These are phyloP conservation scores for Trichophyton mentagrophytes DNA, from an alignment of 2,329 filamentous ascomycete species.

Conservation along the genomic window DNA sequence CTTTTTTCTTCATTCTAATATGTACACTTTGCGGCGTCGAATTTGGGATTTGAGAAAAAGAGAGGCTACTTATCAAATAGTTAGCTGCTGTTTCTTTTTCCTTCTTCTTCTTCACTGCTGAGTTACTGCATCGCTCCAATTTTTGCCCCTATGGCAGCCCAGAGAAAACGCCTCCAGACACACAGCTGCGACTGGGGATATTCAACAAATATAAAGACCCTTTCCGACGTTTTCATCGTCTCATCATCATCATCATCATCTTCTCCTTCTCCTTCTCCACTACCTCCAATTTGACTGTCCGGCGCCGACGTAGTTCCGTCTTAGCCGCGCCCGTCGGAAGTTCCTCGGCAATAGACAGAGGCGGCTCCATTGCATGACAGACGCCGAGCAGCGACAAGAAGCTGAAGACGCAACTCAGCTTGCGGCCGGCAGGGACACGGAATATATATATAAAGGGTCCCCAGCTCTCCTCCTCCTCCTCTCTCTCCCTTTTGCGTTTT, in stretches of 20 bases:
- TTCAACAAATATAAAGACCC: neutral
- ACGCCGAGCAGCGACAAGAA: too few species aligned
- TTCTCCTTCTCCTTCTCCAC: too few species aligned
- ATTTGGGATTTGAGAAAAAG: conserved; percentile 23
- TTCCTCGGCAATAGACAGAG: neutral
- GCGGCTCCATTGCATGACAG: neutral
- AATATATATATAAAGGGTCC: neutral
- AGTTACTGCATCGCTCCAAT: conserved; percentile 25
- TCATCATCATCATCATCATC: neutral
- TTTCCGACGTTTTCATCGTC: neutral
- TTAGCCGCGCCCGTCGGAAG: neutral
- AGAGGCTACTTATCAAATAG: conserved; percentile 23
- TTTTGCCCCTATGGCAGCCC: conserved; percentile 29
- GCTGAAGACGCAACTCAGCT: neutral
- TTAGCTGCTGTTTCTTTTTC: conserved; percentile 20
- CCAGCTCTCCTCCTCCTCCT: too few species aligned
- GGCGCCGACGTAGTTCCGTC: neutral
- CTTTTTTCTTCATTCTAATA: conserved; percentile 15
- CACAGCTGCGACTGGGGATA: neutral
- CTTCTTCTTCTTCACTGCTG: conserved; percentile 19
- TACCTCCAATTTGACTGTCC: too few species aligned
- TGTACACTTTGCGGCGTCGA: conserved; percentile 22
- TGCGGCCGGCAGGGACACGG: neutral
- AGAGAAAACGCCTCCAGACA: conserved; percentile 18
- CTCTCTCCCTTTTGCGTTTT: neutral